Conservation (phyloP, 768 basidiomycete genomes). For the Rhodotorula taiwanensis region DNA sequence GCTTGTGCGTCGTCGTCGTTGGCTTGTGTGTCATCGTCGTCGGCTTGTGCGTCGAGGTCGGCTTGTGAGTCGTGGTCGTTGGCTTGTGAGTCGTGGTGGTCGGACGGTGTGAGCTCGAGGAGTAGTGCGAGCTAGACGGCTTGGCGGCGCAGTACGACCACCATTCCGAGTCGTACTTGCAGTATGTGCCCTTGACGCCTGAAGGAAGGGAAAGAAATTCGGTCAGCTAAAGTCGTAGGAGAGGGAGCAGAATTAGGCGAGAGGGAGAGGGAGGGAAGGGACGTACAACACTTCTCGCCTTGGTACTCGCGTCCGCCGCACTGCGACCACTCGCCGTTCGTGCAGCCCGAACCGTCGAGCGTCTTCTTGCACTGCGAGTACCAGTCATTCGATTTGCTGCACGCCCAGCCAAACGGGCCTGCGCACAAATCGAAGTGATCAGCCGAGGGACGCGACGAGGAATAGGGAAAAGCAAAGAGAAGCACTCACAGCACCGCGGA, state of each 20-base stretch:
- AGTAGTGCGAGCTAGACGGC: no score
- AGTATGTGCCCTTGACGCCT: not conserved
- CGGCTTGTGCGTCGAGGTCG: not conserved
- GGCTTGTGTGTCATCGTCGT: not conserved
- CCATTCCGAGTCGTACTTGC: not conserved
- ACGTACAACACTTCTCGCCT: constrained; percentile 9
- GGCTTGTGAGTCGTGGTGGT: not conserved
- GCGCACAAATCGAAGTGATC: not conserved
- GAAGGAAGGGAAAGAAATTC: not conserved
- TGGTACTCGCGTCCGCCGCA: not conserved
- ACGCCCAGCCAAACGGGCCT: not conserved
- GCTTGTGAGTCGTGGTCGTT: not conserved
- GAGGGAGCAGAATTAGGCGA: not conserved
- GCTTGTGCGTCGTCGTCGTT: not conserved
- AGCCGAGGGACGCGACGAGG: not conserved
- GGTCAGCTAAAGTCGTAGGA: not conserved
- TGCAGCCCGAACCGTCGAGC: not conserved
- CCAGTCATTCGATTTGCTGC: not conserved
- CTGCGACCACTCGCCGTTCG: not conserved
- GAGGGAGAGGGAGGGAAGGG: not conserved
- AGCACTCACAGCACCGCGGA: not conserved
- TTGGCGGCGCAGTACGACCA: not conserved
- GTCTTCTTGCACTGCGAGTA: not conserved
- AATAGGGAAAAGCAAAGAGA: no score
- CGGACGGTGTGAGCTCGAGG: no score